Evolutionary conservation across 176 grass and related monocot genomes (phyloP).

Genomic region (Bothriochloa decipiens): DNA sequence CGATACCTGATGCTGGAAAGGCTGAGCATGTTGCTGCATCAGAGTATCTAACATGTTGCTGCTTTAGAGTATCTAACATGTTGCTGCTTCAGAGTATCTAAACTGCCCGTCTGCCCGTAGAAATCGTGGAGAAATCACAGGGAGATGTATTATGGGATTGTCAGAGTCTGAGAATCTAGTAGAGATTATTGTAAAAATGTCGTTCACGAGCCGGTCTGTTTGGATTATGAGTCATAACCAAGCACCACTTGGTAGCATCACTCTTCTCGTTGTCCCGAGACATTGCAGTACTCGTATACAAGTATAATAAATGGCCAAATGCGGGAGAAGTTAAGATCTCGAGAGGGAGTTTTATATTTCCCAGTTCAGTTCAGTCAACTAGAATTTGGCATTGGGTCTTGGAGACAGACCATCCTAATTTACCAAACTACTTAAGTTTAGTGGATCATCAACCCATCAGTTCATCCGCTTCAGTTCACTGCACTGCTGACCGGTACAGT

Average conservation of each 20-base stretch:
- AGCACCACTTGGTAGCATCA: not conserved
- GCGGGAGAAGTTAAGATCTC: conserved; percentile 4
- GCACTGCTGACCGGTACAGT: not conserved
- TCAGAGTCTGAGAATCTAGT: not conserved
- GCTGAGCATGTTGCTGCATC: not conserved
- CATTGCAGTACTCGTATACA: not conserved
- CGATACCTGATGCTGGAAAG: not conserved
- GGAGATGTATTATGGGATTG: not conserved
- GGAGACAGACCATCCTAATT: conserved; percentile 12
- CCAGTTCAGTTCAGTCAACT: conserved; percentile 18
- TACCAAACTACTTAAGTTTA: too few relatives aligned
- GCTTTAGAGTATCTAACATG: not conserved
- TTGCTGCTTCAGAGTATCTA: not conserved
- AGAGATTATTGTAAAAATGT: not conserved
- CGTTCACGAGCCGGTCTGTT: not conserved
- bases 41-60: not conserved
- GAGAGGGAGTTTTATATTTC: not conserved
- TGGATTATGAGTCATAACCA: not conserved
- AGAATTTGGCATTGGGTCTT: conserved; percentile 12
- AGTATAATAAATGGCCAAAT: not conserved
- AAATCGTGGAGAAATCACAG: not conserved
- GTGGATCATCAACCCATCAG: too few relatives aligned
- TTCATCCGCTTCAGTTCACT: not conserved
- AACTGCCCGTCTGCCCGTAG: not conserved
- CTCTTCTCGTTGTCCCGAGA: not conserved